Percentiles rank a stretch among this genome's conserved stretches.
phyloP scores from a whole-genome alignment of 2,329 filamentous ascomycete species.

The Aspergillus hiratsukae region DNA sequence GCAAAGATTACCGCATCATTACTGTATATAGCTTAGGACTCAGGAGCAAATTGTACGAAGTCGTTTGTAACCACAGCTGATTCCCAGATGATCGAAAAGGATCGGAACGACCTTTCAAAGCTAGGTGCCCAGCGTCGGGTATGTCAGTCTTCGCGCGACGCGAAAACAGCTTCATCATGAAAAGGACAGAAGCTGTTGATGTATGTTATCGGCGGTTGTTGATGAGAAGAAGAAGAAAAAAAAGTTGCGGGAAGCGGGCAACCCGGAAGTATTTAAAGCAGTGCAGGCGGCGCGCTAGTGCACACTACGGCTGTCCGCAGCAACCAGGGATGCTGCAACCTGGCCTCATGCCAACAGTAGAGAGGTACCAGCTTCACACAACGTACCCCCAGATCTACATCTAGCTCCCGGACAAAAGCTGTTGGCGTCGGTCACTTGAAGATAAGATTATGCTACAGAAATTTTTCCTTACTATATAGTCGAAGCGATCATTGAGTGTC shows the following conservation, averaged over 20 bases:
- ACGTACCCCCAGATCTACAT: slow-evolving; percentile 28
- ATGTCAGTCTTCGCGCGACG: slow-evolving; percentile 62
- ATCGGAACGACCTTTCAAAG: slow-evolving; percentile 62
- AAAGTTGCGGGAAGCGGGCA: slow-evolving; percentile 22
- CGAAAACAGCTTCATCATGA: slow-evolving; percentile 60
- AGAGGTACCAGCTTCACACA: slow-evolving; percentile 33
- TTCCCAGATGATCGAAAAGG: slow-evolving; percentile 62
- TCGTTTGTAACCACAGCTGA: slow-evolving; percentile 63
- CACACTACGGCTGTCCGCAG: slow-evolving; percentile 29
- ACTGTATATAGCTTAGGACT: neutral
- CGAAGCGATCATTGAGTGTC: slow-evolving; percentile 17
- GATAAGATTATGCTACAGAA: slow-evolving; percentile 30
- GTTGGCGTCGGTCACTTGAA: slow-evolving; percentile 26
- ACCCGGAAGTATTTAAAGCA: slow-evolving; percentile 22
- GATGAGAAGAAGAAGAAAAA: slow-evolving; percentile 36
- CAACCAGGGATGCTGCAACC: slow-evolving; percentile 41
- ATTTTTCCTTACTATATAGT: slow-evolving; percentile 14
- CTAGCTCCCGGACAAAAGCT: slow-evolving; percentile 27
- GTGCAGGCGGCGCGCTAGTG: slow-evolving; percentile 15
- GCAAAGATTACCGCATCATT: neutral
- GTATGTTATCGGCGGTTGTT: slow-evolving; percentile 53
- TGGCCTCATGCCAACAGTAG: slow-evolving; percentile 40
- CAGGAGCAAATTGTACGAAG: neutral
- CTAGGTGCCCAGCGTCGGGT: slow-evolving; percentile 70
- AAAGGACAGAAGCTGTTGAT: slow-evolving; percentile 54